Base-by-base conservation (phyloP, 2,329 filamentous ascomycete genomes). In the Hymenoscyphus infarciens region DNA sequence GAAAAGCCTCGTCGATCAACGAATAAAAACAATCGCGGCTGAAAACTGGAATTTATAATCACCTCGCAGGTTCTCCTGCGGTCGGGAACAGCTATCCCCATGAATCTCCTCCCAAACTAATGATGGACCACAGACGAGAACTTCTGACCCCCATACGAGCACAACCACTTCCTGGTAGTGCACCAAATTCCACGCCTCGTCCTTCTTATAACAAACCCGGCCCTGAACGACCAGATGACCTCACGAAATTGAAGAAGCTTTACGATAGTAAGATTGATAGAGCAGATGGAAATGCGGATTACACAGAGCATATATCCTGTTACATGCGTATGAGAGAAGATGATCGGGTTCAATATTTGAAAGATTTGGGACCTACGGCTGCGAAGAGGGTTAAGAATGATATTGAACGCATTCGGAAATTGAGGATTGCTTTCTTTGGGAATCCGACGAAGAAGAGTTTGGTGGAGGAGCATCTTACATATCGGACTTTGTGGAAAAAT, bases 271-370 rank as follows among this genome's bases (percentile, higher is more conserved):
- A 56, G 15, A 60, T 56, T n/a, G 52, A 42, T 11, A 29, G 13
- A 8, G 49, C 59, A 25, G 22, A 42, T 13, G 15, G 22, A 29
- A 27, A 56, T 45, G 59, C 33, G 22, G 49, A 56, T 19, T 31
- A 52, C 10, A 60, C 49, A 2, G 59, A 55, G 16, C 52, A 60
- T 33, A 60, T 60, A 27, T 55, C 27, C 19, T 60, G 55, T 29
- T 60, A 60, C 22, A 60, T 60, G 59, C 49, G 59, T 11, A 27
- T 60, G 52, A 60, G 59, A 29, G 33, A 55, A 25, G 52, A 60
- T 8, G 33, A 60, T 2, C 29, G 59, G 56, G 35, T 16, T 3
- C 5, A 19, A 19, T 60, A 60, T 49, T 11, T 60, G 5, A 22
- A 39, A 29, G 35, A 39, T 13, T 16, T 54, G 1, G 33, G 25